Base-by-base conservation (phyloP, 768 basidiomycete species). In the Brasilioporus rufonigricans region DNA sequence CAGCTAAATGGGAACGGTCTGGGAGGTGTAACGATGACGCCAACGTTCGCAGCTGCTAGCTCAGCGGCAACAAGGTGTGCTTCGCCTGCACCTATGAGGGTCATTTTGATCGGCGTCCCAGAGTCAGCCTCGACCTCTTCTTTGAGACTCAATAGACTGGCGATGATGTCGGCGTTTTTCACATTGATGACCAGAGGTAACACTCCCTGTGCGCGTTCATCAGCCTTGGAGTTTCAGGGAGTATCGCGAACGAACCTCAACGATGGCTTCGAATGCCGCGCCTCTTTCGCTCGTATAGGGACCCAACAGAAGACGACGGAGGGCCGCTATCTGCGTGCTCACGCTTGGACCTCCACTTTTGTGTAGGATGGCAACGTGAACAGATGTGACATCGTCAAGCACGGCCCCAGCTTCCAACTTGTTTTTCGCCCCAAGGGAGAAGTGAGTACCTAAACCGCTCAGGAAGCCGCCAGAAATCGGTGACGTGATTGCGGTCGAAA, bases 81-180 rank as follows among this genome's bases (percentile, higher is more conserved):
- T 67, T 92, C 88, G 1, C 78, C 62, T 1, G 76, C 90, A 36
- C 87, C 84, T 5, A 75, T 69, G 54, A 89, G 79, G 0, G 83
- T 83, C 63, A 83, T 69, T 31, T 77, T 64, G 13, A 67, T 72
- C 0, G 50, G 61, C 1, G 56, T 52, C 11, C 69, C 66, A 8
- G 65, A 68, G n/a, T 56, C 55, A 9, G 45, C 60, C 46, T 86
- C 81, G 21, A 80, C 76, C 47, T 84, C 79, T 11, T 61, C 61
- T 65, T 85, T 87, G 56, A 93, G 78, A 5, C 58, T 62, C 38
- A 94, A 71, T 14, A 93, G 70, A 0, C 83, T 80, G 0, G 87
- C 82, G 65, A 93, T 93, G 48, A 86, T 76, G 66, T 93, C 91
- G 10, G 88, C 89, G 61, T 78, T 88, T 53, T 86, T 76, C 14